phyloP scores from a whole-genome alignment of 352 stramenopile species.

The Globisporangium uncinulatum region DNA sequence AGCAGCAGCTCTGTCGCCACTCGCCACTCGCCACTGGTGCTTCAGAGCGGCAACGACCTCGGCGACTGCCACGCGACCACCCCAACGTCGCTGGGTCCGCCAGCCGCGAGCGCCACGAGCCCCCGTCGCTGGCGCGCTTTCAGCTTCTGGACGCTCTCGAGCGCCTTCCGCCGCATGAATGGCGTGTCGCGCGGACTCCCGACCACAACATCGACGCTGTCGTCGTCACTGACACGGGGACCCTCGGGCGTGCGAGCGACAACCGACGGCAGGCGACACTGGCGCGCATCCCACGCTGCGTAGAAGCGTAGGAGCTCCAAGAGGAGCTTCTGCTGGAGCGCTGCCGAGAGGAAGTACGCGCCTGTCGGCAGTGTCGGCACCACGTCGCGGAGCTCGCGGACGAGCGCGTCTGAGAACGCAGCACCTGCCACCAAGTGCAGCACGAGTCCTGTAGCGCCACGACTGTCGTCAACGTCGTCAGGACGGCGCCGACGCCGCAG shows the following conservation, averaged over 20 bases:
- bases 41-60: too few species aligned
- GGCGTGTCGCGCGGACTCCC: conserved; percentile 65
- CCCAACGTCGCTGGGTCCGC: too few species aligned
- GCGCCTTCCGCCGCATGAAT: conserved; percentile 61
- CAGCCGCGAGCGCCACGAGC: not conserved
- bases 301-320: conserved; percentile 58
- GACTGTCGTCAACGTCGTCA: too few species aligned
- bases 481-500: too few species aligned
- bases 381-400: conserved; percentile 38
- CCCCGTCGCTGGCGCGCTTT: conserved; percentile 25
- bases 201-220: conserved; percentile 34
- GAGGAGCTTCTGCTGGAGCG: conserved; percentile 37
- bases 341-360: conserved; percentile 40
- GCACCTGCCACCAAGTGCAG: conserved; percentile 38
- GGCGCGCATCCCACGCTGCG: conserved; percentile 17
- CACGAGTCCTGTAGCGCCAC: too few species aligned
- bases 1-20: too few species aligned
- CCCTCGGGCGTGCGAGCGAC: not conserved
- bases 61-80: conserved; percentile 6
- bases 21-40: too few species aligned
- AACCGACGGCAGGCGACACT: not conserved
- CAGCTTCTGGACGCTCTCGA: conserved; percentile 37
- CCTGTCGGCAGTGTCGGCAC: conserved; percentile 43
- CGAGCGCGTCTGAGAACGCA: conserved; percentile 30
- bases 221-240: not conserved